Conservation (phyloP, 2,329 filamentous ascomycete species). For the Ceratocystis ficicola region DNA sequence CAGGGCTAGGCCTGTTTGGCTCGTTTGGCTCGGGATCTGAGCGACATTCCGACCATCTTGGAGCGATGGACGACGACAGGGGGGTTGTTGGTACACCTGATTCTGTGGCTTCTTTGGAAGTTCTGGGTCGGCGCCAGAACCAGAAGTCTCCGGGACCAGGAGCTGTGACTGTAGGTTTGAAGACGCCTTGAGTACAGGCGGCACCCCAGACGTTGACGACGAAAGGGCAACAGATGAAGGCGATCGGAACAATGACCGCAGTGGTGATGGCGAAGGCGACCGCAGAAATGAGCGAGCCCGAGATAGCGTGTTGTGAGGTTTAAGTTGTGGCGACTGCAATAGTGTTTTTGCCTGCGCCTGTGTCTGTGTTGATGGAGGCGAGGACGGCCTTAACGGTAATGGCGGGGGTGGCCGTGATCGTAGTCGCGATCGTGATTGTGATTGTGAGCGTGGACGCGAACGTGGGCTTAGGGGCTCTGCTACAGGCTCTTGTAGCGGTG, state of each 20-base stretch:
- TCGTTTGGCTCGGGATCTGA: not conserved
- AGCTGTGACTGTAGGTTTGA: conserved; percentile 4
- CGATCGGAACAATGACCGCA: not conserved
- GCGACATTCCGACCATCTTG: not conserved
- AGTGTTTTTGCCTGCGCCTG: not conserved
- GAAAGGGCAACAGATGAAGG: not conserved
- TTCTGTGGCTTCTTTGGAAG: not conserved
- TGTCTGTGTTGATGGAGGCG: not conserved
- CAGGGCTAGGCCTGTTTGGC: not conserved
- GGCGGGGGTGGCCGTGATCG: not conserved
- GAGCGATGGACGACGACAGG: conserved; percentile 2
- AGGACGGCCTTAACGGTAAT: not conserved
- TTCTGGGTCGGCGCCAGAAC: not conserved
- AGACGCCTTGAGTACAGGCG: not conserved
- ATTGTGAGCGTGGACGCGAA: no score
- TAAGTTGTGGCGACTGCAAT: not conserved
- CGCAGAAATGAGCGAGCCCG: not conserved
- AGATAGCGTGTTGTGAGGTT: not conserved
- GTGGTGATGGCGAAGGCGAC: not conserved
- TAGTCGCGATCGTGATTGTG: not conserved
- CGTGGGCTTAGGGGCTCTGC: not conserved
- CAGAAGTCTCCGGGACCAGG: not conserved
- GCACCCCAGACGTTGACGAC: no score
- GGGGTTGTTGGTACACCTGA: not conserved
- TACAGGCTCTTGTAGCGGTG: not conserved